Evolutionary conservation across 2,329 filamentous ascomycete species (phyloP), one percentile per base, ranked within the genome.

Genomic region (Sarocladium oryzae): DNA sequence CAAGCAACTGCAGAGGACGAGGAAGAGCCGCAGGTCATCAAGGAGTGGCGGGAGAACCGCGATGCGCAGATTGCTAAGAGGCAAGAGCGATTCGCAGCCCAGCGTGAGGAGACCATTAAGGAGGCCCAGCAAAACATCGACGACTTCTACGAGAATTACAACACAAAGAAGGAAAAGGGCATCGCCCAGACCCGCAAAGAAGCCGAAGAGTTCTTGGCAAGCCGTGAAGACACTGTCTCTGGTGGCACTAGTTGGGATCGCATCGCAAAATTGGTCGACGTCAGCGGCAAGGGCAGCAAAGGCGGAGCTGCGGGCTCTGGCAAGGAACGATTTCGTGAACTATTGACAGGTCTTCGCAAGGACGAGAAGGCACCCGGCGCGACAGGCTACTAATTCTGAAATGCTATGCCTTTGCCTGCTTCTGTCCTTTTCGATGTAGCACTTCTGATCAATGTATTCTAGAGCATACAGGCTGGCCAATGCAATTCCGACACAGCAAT

Each of bases 121-220:
- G 89, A 93, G 60, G 93, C 93, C 10, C 89, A 90, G 65, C 81
- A 91, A 66, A 93, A 95, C 68, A 95, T 99, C 57, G 93, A 99
- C 67, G 93, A 96, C 68, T 99, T 97, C 73, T 99, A 99, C 77
- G 91, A 96, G 66, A 96, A 96, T 72, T 99, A 99, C 77, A 97
- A 97, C 76, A 85, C 86, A 69, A 96, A 96, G 75, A 92, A 93
- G 69, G 93, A 99, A 68, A 97, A 97, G 79, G 82, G 81, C 54
- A 86, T 96, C 59, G 78, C 86, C 20, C 89, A 95, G 74, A 93
- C 92, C 52, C 83, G 86, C 62, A 86, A 88, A 68, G 93, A 99
- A 61, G 93, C 92, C 6, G 92, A 97, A 63, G 84, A 96, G 65
- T 99, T 97, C 70, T 74, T 97, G 43, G 85, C 81, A 51, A 90